Evolutionary conservation across 2,329 filamentous ascomycete genomes (phyloP).

Genomic region (Exophiala mesophila): DNA sequence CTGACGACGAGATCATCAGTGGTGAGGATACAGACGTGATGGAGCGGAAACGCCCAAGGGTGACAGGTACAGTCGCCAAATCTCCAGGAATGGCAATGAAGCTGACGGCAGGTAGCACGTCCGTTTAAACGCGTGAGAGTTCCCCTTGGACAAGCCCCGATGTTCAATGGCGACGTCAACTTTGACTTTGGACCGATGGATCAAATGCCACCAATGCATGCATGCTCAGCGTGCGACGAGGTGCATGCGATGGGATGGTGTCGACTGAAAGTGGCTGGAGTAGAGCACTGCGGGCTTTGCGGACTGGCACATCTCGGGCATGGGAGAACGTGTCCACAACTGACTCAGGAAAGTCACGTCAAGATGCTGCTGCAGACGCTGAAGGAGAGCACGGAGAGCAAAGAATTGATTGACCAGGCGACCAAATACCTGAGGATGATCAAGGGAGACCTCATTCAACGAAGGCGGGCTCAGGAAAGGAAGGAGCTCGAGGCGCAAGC

Average conservation of each 20-base stretch:
- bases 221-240: constrained; percentile 52
- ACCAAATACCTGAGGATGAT: constrained; percentile 54
- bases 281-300: constrained; percentile 61
- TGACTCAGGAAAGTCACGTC: constrained; percentile 59
- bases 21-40: constrained; percentile 27
- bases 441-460: constrained; percentile 51
- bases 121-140: constrained; percentile 37
- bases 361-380: constrained; percentile 60
- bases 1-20: constrained; percentile 32
- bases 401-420: constrained; percentile 50
- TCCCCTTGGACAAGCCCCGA: constrained; percentile 25
- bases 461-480: constrained; percentile 39
- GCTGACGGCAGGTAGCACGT: constrained; percentile 28
- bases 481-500: constrained; percentile 15
- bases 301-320: constrained; percentile 58
- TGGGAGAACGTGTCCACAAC: constrained; percentile 55
- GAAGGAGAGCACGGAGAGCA: constrained; percentile 53
- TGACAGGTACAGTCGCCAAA: constrained; percentile 18
- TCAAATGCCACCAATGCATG: constrained; percentile 22
- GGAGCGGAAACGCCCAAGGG: constrained; percentile 7
- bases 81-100: constrained; percentile 9
- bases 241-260: constrained; percentile 56
- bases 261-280: constrained; percentile 54
- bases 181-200: constrained; percentile 17
- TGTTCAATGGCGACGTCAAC: constrained; percentile 22